phyloP scores from a whole-genome alignment of 2,329 filamentous ascomycete genomes.

The Penicillium hesseltinei region DNA sequence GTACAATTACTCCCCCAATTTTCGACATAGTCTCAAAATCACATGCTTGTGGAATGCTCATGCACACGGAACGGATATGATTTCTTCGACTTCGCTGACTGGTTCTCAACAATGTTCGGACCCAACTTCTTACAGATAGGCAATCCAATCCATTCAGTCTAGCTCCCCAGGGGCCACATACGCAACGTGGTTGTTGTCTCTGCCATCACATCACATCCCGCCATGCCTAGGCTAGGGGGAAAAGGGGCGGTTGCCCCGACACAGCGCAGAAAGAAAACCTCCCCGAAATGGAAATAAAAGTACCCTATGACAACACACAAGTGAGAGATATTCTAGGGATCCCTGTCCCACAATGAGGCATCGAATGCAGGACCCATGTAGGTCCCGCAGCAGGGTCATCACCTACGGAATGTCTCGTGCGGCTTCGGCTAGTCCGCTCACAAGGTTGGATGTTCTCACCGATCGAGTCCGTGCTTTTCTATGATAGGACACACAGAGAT shows the following conservation, averaged over 20 bases:
- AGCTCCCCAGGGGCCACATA: conserved; percentile 12
- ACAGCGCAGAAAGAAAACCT: background rate
- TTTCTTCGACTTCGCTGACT: background rate
- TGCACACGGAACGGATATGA: conserved; percentile 1
- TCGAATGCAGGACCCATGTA: background rate
- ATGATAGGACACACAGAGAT: background rate
- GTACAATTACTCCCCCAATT: background rate
- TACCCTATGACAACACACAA: background rate
- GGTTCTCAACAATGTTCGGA: conserved; percentile 1
- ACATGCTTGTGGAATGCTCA: conserved; percentile 1
- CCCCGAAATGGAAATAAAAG: background rate
- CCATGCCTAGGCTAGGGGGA: conserved; percentile 9
- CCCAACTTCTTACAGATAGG: conserved; percentile 2
- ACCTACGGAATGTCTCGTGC: background rate
- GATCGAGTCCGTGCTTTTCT: conserved; percentile 5
- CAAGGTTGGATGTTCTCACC: background rate
- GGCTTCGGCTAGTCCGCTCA: background rate
- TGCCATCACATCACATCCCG: conserved; percentile 13
- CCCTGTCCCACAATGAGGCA: background rate
- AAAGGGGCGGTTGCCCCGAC: conserved; percentile 13
- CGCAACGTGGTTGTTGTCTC: conserved; percentile 22
- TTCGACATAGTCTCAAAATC: background rate
- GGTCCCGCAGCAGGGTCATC: background rate
- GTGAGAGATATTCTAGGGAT: background rate
- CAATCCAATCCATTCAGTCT: conserved; percentile 7